Evolutionary conservation across 768 basidiomycete genomes (phyloP), one percentile per base, ranked within the genome.

Genomic region (Pleurotus tuber-regium): DNA sequence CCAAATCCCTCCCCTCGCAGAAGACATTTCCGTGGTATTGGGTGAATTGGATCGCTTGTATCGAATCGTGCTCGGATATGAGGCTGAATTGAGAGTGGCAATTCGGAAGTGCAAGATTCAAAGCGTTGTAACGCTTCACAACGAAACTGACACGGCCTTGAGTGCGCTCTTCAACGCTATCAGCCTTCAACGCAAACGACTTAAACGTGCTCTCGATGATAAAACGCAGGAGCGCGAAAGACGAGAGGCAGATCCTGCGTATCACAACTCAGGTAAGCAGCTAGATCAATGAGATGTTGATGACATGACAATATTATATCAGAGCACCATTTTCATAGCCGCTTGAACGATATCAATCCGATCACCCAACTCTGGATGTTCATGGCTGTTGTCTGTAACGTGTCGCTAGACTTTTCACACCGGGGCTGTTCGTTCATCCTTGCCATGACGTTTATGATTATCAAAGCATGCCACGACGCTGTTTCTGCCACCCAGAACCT

Each of bases 321-420:
- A 41, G 39, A 41, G 11, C 39, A 41, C 21, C 39, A 41, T 21
- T 41, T 41, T 16, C 12, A 11, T 41, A 23, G n/a, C 21, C 14
- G 21, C n/a, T 23, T 41, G n/a, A 21, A 11, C 39, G 39, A 21
- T 41, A n/a, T 41, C n/a, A 11, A 41, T 10, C 39, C 39, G 14
- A 41, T 41, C 21, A 12, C 21, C 39, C 39, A 41, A 19, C n/a
- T 23, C n/a, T 41, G 39, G 39, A 41, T 41, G 39, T 41, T 41
- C 21, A 41, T 41, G 39, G 39, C 21, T 10, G 21, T 41, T 23
- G 39, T 41, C 21, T 41, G 39, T 19, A 41, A 41, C 21, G 39
- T 41, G 21, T 18, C 39, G n/a, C n/a, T 21, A 4, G 39, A 19
- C n/a, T 18, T 41, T 4, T 41, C 39, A 4, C 39, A 18, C 21